Evolutionary conservation across 2,329 filamentous ascomycete genomes (phyloP), one percentile per base, ranked within the genome.

Genomic region (Scedosporium apiospermum): DNA sequence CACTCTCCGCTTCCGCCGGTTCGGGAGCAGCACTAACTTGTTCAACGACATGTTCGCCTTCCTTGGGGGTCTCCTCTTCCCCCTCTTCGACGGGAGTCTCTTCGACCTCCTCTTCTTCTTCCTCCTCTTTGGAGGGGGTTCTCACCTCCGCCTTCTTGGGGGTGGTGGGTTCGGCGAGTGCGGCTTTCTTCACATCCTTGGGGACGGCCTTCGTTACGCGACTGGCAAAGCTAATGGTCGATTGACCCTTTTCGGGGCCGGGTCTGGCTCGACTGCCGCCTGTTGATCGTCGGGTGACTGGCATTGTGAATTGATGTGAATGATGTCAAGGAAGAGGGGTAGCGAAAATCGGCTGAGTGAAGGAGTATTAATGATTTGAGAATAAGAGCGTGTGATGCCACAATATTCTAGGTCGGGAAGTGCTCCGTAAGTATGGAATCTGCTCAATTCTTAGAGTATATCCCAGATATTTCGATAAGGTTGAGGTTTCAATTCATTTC

Each of bases 211-310:
- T 86, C 63, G 82, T 85, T 57, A 86, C 80, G 51, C 76, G 76
- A 70, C 80, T 79, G 67, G 82, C 78, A 75, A 86, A 86, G 70
- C 80, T 84, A 64, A 85, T 77, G 44, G 80, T 85, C 7, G 81
- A 79, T 66, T 86, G 83, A 42, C 75, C 74, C 69, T 79, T 81
- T 64, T 71, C 69, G 57, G 74, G 71, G 7, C 71, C 71, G 21
- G 72, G 67, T 27, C 73, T 71, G 62, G 73, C 68, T 57, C 74
- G 71, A 65, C 71, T 68, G 66, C 70, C 72, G 67, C 74, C 73
- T 49, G 77, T 71, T n/a, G 81, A 78, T 70, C 79, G 77, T 73
- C 80, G 75, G 18, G 81, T 80, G 60, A 74, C 71, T 53, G 80
- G 79, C 80, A 84, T 83, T 57, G 55, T 44, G 62, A 63, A 64